Percentiles rank a stretch among this genome's conserved stretches.
phyloP scores from a whole-genome alignment of 306 rosid genomes.

The Lupinus albus region DNA sequence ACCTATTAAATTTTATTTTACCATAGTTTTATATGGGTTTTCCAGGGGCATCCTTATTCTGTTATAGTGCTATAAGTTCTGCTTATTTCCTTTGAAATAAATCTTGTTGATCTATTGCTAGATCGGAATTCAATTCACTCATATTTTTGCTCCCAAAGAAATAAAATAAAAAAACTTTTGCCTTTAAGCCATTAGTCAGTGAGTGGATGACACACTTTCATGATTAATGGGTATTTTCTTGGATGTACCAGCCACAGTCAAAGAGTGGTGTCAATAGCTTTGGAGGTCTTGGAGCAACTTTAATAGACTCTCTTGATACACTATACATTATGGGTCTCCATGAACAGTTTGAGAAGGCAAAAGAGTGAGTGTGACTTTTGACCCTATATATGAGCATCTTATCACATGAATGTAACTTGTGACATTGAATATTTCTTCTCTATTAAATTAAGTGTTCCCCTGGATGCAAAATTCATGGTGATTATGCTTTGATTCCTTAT shows the following conservation, averaged over 20 bases:
- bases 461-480: slow-evolving; percentile 14
- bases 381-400: slow-evolving; percentile 3
- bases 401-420: no score
- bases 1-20: slow-evolving; percentile 28
- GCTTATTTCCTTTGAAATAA: slow-evolving; percentile 32
- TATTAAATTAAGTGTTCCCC: slow-evolving; percentile 16
- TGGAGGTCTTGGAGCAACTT: slow-evolving; percentile 99
- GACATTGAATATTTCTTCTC: slow-evolving; percentile 1
- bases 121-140: slow-evolving; percentile 19
- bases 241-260: slow-evolving; percentile 79
- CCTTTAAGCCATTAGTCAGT: slow-evolving; percentile 7
- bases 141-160: slow-evolving; percentile 13
- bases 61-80: slow-evolving; percentile 10
- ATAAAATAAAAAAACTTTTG: slow-evolving; percentile 6
- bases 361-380: slow-evolving; percentile 73
- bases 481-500: slow-evolving; percentile 30
- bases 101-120: slow-evolving; percentile 22
- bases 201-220: slow-evolving; percentile 1
- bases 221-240: slow-evolving; percentile 42
- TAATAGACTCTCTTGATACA: slow-evolving; percentile 94
- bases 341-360: slow-evolving; percentile 84
- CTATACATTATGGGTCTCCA: slow-evolving; percentile 93
- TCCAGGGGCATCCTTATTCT: slow-evolving; percentile 11
- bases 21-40: background rate
- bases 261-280: slow-evolving; percentile 92